A percentile compares a stretch with the other conserved stretches of the same genome.
phyloP scores from a whole-genome alignment of 1,284 basidiomycete genomes.

The Sporisorium reilianum region DNA sequence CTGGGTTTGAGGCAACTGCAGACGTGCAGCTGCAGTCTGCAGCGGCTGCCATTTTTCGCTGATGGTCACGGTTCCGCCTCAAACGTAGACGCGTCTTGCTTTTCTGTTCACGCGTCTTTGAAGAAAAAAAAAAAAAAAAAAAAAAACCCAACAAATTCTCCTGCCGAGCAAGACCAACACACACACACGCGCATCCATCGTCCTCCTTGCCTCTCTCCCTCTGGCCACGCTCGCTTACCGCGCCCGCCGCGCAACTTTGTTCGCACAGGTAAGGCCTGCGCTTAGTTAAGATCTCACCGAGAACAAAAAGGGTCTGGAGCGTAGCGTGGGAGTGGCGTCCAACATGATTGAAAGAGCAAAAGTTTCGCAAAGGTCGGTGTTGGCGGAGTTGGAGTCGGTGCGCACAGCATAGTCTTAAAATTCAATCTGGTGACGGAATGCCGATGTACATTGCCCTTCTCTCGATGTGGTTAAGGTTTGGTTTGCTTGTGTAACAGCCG shows the following conservation, averaged over 20 bases:
- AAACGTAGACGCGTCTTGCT: not conserved
- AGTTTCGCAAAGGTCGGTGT: not conserved
- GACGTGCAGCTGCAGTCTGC: no score
- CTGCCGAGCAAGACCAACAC: constrained; percentile 12
- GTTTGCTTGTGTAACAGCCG: no score
- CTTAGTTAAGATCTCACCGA: not conserved
- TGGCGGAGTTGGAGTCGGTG: not conserved
- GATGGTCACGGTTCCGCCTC: not conserved
- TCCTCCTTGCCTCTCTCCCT: no score
- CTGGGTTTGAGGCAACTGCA: no score
- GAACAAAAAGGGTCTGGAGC: not conserved
- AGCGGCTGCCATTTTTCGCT: no score
- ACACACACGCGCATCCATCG: no score
- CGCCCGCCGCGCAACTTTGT: no score
- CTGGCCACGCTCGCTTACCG: no score
- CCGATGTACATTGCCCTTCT: not conserved
- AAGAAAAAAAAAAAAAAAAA: not conserved
- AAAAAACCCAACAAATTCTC: no score
- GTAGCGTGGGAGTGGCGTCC: not conserved
- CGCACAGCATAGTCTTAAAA: not conserved
- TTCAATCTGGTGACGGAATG: not conserved
- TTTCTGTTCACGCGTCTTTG: not conserved
- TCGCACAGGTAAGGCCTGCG: no score
- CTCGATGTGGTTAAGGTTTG: no score
- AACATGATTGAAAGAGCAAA: not conserved